Evolutionary conservation across 179 eudicot species (phyloP), one percentile per base, ranked within the genome.

Genomic region (Patellifolia procumbens): DNA sequence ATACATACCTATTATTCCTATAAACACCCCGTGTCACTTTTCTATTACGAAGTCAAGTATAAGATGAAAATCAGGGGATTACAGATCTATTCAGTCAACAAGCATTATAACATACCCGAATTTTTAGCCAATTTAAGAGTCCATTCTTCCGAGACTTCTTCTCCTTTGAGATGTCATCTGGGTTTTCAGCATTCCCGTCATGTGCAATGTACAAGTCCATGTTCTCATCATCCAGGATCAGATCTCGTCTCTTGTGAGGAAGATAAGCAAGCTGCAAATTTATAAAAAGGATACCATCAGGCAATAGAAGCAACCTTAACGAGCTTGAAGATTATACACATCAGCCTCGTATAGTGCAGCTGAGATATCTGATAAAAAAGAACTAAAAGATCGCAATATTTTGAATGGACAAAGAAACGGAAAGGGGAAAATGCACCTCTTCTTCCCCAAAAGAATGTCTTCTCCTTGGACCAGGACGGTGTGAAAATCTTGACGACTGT

Each of bases 381-480:
- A 68, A 49, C 17, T 56, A 6, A n/a, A 32, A 13, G 15, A 61
- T 52, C 28, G n/a, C 31, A 11, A 66, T 15, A 32, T 13, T 20
- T 48, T n/a, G 13, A 20, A 11, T 26, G 28, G 24, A 68, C 20
- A 59, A 61, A 46, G 2, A 29, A 58, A 62, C 28, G 34, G 31
- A 34, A 32, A 19, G 29, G 42, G 31, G 66, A 37, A 56, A 32
- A 42, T 31, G 15, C 55, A 93, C 99, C 98, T 96, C 99, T 86
- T 96, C 99, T 85, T 96, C 99, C 70, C 99, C 99, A 80, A 96
- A 96, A 55, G 99, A 96, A 88, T 96, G 98, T 60, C 99, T 82
- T 85, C 99, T 96, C 78, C 99, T 88, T 55, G 73, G 86, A 73
- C 91, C 92, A 78, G 88, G 83, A 28, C 88, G 94, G 52, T 90